Evolutionary conservation across 768 basidiomycete genomes (phyloP).

Genomic region (Udeniomyces megalosporus): DNA sequence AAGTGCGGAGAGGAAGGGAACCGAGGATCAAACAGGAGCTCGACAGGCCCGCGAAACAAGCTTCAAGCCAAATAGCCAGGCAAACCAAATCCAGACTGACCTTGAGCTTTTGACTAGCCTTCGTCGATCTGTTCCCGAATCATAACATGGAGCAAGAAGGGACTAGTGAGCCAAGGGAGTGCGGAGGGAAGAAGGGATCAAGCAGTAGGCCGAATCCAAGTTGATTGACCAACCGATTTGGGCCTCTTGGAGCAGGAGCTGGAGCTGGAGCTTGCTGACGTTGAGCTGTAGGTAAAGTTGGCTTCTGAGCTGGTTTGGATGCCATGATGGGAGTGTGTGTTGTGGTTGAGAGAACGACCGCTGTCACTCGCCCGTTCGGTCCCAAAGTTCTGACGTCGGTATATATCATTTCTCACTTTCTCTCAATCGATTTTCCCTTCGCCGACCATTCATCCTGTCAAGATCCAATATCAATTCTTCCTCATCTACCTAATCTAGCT

Average conservation of each 20-base stretch:
- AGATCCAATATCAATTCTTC: no score
- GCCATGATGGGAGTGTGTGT: background rate
- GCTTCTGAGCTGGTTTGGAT: background rate
- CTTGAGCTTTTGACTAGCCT: conserved; percentile 15
- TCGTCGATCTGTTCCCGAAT: conserved; percentile 15
- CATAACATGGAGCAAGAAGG: background rate
- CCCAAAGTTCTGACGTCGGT: no score
- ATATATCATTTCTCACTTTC: no score
- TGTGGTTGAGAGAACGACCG: no score
- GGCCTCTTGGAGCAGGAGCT: conserved; percentile 8
- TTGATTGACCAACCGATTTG: conserved; percentile 6
- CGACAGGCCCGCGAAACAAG: background rate
- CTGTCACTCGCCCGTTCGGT: no score
- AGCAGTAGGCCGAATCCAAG: no score
- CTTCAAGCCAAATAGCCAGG: no score
- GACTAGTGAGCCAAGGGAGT: background rate
- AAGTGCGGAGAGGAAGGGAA: background rate
- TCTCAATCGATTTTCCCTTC: no score
- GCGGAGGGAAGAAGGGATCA: no score
- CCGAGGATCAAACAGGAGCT: background rate
- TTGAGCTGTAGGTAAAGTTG: background rate
- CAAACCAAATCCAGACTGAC: background rate
- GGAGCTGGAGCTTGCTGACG: conserved; percentile 6
- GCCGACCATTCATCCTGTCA: no score
- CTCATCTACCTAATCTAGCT: no score